phyloP scores from a whole-genome alignment of 2,329 filamentous ascomycete genomes.

The Leptographium wingfieldii region DNA sequence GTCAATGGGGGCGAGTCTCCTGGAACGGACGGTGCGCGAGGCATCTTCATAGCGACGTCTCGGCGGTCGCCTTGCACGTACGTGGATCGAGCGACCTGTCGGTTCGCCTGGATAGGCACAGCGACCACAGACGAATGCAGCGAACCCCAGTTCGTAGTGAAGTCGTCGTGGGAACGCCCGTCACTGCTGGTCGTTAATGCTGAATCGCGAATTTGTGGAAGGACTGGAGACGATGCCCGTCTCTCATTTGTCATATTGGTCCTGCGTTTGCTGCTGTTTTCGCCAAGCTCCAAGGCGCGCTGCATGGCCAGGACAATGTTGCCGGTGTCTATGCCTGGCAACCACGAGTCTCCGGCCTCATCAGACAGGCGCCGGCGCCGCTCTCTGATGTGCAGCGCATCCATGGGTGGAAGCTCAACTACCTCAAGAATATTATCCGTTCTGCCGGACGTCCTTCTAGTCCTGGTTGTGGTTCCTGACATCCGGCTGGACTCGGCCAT shows the following conservation, averaged over 20 bases:
- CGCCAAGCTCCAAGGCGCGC: not conserved
- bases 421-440: slow-evolving; percentile 29
- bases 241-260: slow-evolving; percentile 17
- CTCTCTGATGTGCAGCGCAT: not conserved
- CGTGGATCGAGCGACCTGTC: slow-evolving; percentile 27
- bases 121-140: slow-evolving; percentile 35
- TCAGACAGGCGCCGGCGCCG: slow-evolving; percentile 17
- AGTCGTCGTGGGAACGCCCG: slow-evolving; percentile 25
- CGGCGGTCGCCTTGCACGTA: slow-evolving; percentile 22
- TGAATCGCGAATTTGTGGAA: slow-evolving; percentile 27
- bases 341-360: slow-evolving; percentile 24
- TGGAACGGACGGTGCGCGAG: not conserved
- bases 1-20: slow-evolving; percentile 1
- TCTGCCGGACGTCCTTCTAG: slow-evolving; percentile 23
- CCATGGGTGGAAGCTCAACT: slow-evolving; percentile 16
- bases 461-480: slow-evolving; percentile 22
- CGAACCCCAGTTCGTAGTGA: slow-evolving; percentile 34
- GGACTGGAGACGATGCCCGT: slow-evolving; percentile 37
- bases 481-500: slow-evolving; percentile 11
- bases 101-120: slow-evolving; percentile 29
- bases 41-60: not conserved
- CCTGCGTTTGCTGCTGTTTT: slow-evolving; percentile 13
- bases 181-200: slow-evolving; percentile 23
- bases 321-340: slow-evolving; percentile 17
- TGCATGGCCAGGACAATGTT: not conserved